A percentile compares a stretch with the other conserved stretches of the same genome.
Evolutionary conservation across 306 rosid genomes (phyloP).

Genomic region (Cucurbita ficifolia): DNA sequence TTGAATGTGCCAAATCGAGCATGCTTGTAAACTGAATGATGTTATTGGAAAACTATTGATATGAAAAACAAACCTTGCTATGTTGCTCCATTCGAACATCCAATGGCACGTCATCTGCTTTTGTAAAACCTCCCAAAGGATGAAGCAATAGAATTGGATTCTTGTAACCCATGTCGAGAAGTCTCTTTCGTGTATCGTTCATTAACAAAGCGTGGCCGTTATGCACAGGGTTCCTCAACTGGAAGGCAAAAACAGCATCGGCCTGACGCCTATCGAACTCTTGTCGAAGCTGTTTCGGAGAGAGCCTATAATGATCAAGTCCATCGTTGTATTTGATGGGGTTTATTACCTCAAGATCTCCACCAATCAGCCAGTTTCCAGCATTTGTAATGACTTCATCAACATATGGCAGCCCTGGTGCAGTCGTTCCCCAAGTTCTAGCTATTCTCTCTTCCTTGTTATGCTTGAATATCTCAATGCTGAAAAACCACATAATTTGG

Average conservation of each 20-base stretch:
- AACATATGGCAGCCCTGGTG: slow-evolving; percentile 79
- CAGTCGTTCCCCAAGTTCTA: slow-evolving; percentile 93
- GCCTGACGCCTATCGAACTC: slow-evolving; percentile 78
- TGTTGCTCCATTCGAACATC: slow-evolving; percentile 99
- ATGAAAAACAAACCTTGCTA: slow-evolving; percentile 51
- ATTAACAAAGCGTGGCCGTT: slow-evolving; percentile 91
- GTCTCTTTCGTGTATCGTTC: slow-evolving; percentile 80
- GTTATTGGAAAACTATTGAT: not conserved
- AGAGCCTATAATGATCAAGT: slow-evolving; percentile 78
- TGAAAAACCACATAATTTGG: slow-evolving; percentile 7
- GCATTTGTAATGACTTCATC: slow-evolving; percentile 70
- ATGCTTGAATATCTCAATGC: slow-evolving; percentile 87
- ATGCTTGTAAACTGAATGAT: not conserved
- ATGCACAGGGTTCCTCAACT: slow-evolving; percentile 90
- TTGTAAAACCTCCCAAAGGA: slow-evolving; percentile 93
- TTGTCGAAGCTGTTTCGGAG: slow-evolving; percentile 76
- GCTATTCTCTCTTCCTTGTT: slow-evolving; percentile 96
- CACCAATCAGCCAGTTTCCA: slow-evolving; percentile 93
- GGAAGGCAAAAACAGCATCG: slow-evolving; percentile 95
- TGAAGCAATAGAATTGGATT: slow-evolving; percentile 87
- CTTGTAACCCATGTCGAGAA: slow-evolving; percentile 80
- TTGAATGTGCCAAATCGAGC: not conserved
- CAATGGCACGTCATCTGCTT: slow-evolving; percentile 86
- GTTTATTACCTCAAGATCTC: slow-evolving; percentile 73
- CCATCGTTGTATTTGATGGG: slow-evolving; percentile 77